Percentiles rank a stretch among this genome's conserved stretches.
phyloP scores from a whole-genome alignment of 176 grass and related monocot species.

The Hyparrhenia diplandra region DNA sequence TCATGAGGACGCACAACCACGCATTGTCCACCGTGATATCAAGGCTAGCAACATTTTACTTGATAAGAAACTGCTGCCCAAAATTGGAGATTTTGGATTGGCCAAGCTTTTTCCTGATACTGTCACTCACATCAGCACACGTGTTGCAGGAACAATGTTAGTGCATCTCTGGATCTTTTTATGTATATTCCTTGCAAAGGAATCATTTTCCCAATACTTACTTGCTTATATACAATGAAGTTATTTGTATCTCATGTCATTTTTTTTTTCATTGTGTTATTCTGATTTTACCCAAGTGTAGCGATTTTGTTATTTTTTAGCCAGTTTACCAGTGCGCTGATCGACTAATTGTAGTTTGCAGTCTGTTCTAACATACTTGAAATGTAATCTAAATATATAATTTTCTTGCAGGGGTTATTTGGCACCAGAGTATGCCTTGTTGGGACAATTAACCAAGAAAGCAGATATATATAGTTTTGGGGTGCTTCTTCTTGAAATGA shows the following conservation, averaged over 20 bases:
- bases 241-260: constrained; percentile 8
- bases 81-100: constrained; percentile 74
- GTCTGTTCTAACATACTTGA: neutral
- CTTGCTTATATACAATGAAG: constrained; percentile 17
- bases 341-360: constrained; percentile 7
- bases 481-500: constrained; percentile 56
- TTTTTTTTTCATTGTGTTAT: neutral
- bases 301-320: neutral
- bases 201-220: neutral
- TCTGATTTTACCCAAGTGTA: neutral
- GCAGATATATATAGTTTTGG: constrained; percentile 78
- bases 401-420: constrained; percentile 56
- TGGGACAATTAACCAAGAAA: constrained; percentile 70
- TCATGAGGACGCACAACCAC: constrained; percentile 60
- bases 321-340: neutral
- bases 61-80: constrained; percentile 44
- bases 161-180: constrained; percentile 13
- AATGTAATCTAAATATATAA: constrained; percentile 12
- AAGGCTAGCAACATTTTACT: constrained; percentile 75
- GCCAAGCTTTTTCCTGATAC: constrained; percentile 62
- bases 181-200: neutral
- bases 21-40: constrained; percentile 69
- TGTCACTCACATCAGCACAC: constrained; percentile 69
- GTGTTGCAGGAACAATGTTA: constrained; percentile 67
- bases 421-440: constrained; percentile 64